Conservation (phyloP, 225 moss, liverwort and hornwort genomes). For the Polytrichum commune region DNA sequence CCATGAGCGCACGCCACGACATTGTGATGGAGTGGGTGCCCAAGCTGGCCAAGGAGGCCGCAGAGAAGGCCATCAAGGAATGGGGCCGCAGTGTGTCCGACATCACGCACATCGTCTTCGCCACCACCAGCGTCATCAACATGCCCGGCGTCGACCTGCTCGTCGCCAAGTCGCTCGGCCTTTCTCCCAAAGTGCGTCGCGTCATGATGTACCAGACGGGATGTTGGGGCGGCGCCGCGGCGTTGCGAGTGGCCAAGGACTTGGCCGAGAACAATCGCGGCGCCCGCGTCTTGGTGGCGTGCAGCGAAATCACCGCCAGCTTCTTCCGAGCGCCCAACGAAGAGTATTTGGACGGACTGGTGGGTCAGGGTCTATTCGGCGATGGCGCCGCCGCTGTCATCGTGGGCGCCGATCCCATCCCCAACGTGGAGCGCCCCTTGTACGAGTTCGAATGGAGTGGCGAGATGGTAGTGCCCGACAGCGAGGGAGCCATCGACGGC, state of each 20-base stretch:
- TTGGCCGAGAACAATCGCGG: slow-evolving; percentile 19
- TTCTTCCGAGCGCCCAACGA: slow-evolving; percentile 54
- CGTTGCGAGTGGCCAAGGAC: slow-evolving; percentile 44
- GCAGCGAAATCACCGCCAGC: slow-evolving; percentile 19
- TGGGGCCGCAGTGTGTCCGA: slow-evolving; percentile 44
- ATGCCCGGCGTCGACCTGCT: slow-evolving; percentile 37
- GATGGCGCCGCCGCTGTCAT: slow-evolving; percentile 54
- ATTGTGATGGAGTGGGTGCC: slow-evolving; percentile 57
- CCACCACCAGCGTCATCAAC: slow-evolving; percentile 54
- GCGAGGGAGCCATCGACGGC: slow-evolving; percentile 52
- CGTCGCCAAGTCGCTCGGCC: slow-evolving; percentile 4
- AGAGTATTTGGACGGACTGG: slow-evolving; percentile 53
- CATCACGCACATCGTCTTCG: slow-evolving; percentile 56
- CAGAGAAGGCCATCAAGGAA: slow-evolving; percentile 46
- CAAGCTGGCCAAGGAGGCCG: slow-evolving; percentile 47
- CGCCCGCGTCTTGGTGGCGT: slow-evolving; percentile 15
- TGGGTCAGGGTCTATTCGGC: slow-evolving; percentile 50
- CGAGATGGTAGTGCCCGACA: slow-evolving; percentile 43
- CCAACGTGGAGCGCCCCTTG: slow-evolving; percentile 25
- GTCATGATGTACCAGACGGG: slow-evolving; percentile 23
- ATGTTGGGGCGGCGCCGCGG: slow-evolving; percentile 43
- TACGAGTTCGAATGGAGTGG: slow-evolving; percentile 49
- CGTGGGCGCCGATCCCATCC: slow-evolving; percentile 44
- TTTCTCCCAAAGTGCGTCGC: slow-evolving; percentile 6
- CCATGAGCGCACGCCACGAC: slow-evolving; percentile 46